Percentiles rank a stretch among this genome's conserved stretches.
phyloP scores from a whole-genome alignment of 768 basidiomycete genomes.

The Lactarius tabidus region DNA sequence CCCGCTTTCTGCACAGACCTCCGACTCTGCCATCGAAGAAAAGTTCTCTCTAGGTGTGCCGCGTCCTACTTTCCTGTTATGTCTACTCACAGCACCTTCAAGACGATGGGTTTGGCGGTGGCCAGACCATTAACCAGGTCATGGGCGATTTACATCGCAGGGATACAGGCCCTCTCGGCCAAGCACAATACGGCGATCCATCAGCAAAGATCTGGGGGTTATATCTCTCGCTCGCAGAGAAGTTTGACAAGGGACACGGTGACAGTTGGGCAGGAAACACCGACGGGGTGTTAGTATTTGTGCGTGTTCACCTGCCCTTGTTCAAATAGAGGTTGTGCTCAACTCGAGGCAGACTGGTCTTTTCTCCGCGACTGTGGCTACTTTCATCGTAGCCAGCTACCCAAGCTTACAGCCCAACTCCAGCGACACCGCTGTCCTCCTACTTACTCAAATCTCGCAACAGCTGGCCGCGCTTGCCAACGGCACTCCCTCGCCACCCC shows the following conservation, averaged over 20 bases:
- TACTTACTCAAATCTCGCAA: slow-evolving; percentile 22
- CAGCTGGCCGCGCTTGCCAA: slow-evolving; percentile 6
- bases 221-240: slow-evolving; percentile 18
- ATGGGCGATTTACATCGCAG: not conserved
- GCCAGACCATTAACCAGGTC: not conserved
- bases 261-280: slow-evolving; percentile 24
- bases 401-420: slow-evolving; percentile 21
- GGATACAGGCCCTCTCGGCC: not conserved
- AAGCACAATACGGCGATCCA: slow-evolving; percentile 1
- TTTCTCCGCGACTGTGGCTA: slow-evolving; percentile 28
- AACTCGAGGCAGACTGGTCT: slow-evolving; percentile 26
- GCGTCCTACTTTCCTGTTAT: not conserved
- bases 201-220: slow-evolving; percentile 22
- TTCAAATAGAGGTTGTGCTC: not conserved
- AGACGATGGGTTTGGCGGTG: not conserved
- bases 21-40: slow-evolving; percentile 5
- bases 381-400: slow-evolving; percentile 26
- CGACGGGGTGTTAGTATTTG: slow-evolving; percentile 23
- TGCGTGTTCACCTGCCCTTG: not conserved
- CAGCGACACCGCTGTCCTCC: slow-evolving; percentile 4
- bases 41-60: slow-evolving; percentile 2
- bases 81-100: not conserved
- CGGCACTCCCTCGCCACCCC: not conserved
- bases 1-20: not conserved
- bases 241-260: slow-evolving; percentile 18